A percentile compares a stretch with the other conserved stretches of the same genome.
Evolutionary conservation across 108 stramenopile genomes (phyloP).

Genomic region (Discostella stelligeroides): DNA sequence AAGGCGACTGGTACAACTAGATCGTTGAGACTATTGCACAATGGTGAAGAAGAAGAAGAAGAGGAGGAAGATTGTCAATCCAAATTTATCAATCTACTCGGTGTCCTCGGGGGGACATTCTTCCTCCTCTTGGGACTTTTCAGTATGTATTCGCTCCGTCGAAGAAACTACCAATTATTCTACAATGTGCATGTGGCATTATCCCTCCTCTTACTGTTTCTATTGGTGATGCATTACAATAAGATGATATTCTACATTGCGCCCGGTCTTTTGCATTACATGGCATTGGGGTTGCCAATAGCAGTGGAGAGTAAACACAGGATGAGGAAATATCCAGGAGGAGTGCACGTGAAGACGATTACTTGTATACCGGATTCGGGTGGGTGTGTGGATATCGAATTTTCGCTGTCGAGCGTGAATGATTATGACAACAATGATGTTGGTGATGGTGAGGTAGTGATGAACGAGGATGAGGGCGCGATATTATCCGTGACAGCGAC

Average conservation of each 20-base stretch:
- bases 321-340: background rate
- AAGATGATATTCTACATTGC: constrained; percentile 60
- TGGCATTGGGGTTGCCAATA: constrained; percentile 52
- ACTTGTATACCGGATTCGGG: constrained; percentile 41
- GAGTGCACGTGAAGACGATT: background rate
- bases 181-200: constrained; percentile 40
- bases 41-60: background rate
- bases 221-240: constrained; percentile 62
- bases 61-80: background rate
- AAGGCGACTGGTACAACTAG: background rate
- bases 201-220: constrained; percentile 35
- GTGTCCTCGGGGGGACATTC: constrained; percentile 39
- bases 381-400: constrained; percentile 50
- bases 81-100: constrained; percentile 47
- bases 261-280: constrained; percentile 65
- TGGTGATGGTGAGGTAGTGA: background rate
- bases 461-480: too few species aligned
- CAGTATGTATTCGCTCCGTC: constrained; percentile 47
- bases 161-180: constrained; percentile 56
- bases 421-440: background rate
- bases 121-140: constrained; percentile 46
- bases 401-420: background rate
- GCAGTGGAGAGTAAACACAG: constrained; percentile 21
- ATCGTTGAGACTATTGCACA: background rate
- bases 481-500: too few species aligned